Evolutionary conservation across 805 yeast species (phyloP).

Genomic region (Myxozyma mucilagina): DNA sequence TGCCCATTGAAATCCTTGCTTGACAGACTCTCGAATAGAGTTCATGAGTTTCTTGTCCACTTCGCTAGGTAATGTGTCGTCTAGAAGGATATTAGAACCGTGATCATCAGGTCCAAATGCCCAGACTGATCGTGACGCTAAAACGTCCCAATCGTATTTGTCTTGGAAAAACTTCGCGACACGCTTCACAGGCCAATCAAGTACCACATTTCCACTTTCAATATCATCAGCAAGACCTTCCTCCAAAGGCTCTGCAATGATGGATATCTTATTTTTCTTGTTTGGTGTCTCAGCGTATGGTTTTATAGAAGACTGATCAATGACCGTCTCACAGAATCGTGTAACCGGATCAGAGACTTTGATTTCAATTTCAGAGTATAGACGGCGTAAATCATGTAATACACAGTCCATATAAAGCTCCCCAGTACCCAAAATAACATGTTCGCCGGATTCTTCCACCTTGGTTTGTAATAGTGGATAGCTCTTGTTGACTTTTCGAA

Average conservation of each 20-base stretch:
- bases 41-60: slow-evolving; percentile 56
- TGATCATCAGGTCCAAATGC: slow-evolving; percentile 61
- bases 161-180: slow-evolving; percentile 58
- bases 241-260: slow-evolving; percentile 74
- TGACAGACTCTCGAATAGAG: slow-evolving; percentile 54
- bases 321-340: slow-evolving; percentile 73
- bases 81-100: slow-evolving; percentile 55
- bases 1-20: slow-evolving; percentile 83
- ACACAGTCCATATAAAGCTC: slow-evolving; percentile 84
- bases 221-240: slow-evolving; percentile 57
- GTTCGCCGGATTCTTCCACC: slow-evolving; percentile 89
- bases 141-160: slow-evolving; percentile 74
- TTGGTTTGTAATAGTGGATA: slow-evolving; percentile 68
- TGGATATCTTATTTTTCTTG: slow-evolving; percentile 57
- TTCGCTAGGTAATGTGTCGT: slow-evolving; percentile 75
- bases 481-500: slow-evolving; percentile 59
- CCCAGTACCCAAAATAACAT: slow-evolving; percentile 76
- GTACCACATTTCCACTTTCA: slow-evolving; percentile 48
- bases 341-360: slow-evolving; percentile 85
- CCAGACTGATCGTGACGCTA: slow-evolving; percentile 83
- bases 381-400: slow-evolving; percentile 68
- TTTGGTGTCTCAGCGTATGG: slow-evolving; percentile 62
- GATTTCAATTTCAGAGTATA: slow-evolving; percentile 65
- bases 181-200: slow-evolving; percentile 43
- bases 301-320: slow-evolving; percentile 64